Conservation (phyloP, 257 asterid genomes). For the Cruciata laevipes region DNA sequence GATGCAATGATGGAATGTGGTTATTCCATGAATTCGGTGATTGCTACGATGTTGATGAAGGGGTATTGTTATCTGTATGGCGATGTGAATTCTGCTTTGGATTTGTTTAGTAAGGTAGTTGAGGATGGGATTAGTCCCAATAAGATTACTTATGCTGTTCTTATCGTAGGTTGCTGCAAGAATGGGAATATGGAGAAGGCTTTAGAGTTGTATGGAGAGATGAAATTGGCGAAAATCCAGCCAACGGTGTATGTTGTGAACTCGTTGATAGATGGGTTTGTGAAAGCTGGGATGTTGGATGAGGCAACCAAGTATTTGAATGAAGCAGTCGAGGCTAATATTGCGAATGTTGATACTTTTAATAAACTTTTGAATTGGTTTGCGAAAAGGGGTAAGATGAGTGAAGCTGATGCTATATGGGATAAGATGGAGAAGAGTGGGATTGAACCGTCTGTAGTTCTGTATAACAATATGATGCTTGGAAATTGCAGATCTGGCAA, state of each 20-base stretch:
- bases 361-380: slow-evolving; percentile 51
- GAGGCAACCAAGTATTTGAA: slow-evolving; percentile 47
- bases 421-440: slow-evolving; percentile 49
- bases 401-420: slow-evolving; percentile 52
- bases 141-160: slow-evolving; percentile 73
- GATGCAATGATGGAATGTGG: slow-evolving; percentile 71
- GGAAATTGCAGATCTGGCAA: slow-evolving; percentile 60
- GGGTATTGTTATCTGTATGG: slow-evolving; percentile 56
- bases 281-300: slow-evolving; percentile 33
- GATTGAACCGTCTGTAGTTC: slow-evolving; percentile 43
- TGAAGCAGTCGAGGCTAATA: slow-evolving; percentile 46
- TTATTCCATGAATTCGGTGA: slow-evolving; percentile 52
- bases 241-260: slow-evolving; percentile 47
- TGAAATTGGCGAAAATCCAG: slow-evolving; percentile 56
- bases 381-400: slow-evolving; percentile 40
- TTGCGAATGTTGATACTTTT: slow-evolving; percentile 62
- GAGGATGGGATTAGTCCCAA: slow-evolving; percentile 54
- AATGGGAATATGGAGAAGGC: slow-evolving; percentile 53
- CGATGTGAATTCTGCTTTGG: slow-evolving; percentile 49
- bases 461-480: slow-evolving; percentile 57
- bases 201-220: slow-evolving; percentile 36
- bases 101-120: slow-evolving; percentile 41
- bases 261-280: slow-evolving; percentile 58
- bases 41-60: slow-evolving; percentile 79
- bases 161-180: slow-evolving; percentile 70